These are phyloP conservation scores for Cerrena zonata DNA, from an alignment of 1,284 basidiomycete species.

Conservation along the genomic window DNA sequence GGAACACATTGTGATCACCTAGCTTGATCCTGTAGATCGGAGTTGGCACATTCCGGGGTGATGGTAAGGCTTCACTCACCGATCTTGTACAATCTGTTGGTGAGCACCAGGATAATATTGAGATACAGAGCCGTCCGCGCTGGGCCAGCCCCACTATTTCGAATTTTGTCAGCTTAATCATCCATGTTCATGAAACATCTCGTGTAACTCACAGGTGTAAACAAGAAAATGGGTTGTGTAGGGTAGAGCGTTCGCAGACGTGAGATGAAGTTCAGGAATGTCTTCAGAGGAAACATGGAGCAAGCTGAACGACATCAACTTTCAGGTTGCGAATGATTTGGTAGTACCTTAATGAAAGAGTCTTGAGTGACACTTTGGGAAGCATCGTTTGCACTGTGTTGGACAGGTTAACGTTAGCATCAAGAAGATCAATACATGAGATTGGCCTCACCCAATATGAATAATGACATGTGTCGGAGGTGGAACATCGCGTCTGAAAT, in stretches of 20 bases:
- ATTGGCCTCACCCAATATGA: constrained; percentile 42
- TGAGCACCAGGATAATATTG: constrained; percentile 49
- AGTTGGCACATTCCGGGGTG: neutral
- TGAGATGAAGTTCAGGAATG: constrained; percentile 41
- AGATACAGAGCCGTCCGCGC: constrained; percentile 38
- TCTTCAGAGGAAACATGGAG: constrained; percentile 19
- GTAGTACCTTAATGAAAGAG: neutral
- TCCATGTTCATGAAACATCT: neutral
- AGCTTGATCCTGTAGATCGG: constrained; percentile 24
- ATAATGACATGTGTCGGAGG: constrained; percentile 47
- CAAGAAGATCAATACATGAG: neutral
- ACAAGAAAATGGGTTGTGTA: constrained; percentile 46
- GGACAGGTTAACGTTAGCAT: neutral
- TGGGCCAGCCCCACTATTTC: constrained; percentile 52
- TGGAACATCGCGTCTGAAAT: constrained; percentile 44
- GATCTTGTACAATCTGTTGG: constrained; percentile 36
- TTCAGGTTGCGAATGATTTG: neutral
- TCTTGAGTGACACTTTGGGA: constrained; percentile 39
- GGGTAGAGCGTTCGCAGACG: constrained; percentile 41
- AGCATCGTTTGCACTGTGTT: constrained; percentile 40
- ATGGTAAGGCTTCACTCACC: constrained; percentile 26
- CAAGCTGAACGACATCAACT: constrained; percentile 35
- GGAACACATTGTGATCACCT: constrained; percentile 45
- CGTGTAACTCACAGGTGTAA: constrained; percentile 41
- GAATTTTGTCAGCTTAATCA: neutral